A percentile compares a stretch with the other conserved stretches of the same genome.
Evolutionary conservation across 2,329 filamentous ascomycete genomes (phyloP).

Genomic region (Orbilia brochopaga): DNA sequence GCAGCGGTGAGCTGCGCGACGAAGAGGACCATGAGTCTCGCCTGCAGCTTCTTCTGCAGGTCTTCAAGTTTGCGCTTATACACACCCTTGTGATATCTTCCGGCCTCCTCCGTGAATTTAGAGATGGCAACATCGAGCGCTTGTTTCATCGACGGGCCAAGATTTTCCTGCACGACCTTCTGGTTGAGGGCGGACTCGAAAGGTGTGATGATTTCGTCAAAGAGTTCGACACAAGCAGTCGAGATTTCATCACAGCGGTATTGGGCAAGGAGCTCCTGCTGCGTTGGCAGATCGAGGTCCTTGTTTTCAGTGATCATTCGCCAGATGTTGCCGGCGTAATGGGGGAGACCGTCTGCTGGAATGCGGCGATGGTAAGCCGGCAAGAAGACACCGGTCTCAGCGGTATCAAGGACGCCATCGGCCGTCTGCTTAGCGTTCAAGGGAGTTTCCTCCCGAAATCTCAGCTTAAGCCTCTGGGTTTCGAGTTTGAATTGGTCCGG

Average conservation of each 20-base stretch:
- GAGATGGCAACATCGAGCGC: conserved; percentile 76
- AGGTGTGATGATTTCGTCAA: conserved; percentile 80
- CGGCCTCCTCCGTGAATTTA: conserved; percentile 87
- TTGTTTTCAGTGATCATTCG: conserved; percentile 99
- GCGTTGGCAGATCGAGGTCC: conserved; percentile 92
- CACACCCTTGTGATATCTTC: conserved; percentile 94
- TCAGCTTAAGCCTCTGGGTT: conserved; percentile 76
- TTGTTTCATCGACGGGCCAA: conserved; percentile 74
- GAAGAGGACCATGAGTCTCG: conserved; percentile 85
- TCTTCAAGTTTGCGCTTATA: conserved; percentile 85
- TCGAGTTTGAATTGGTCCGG: conserved; percentile 86
- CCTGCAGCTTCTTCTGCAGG: conserved; percentile 83
- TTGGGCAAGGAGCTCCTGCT: conserved; percentile 94
- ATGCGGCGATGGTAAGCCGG: conserved; percentile 95
- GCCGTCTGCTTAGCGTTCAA: conserved; percentile 64
- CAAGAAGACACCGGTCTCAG: conserved; percentile 72
- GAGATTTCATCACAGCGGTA: conserved; percentile 98
- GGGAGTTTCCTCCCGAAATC: conserved; percentile 81
- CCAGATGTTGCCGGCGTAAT: conserved; percentile 94
- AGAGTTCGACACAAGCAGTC: conserved; percentile 80
- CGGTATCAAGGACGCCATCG: conserved; percentile 36
- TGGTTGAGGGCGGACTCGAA: conserved; percentile 82
- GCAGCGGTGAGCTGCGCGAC: conserved; percentile 84
- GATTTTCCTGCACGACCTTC: conserved; percentile 72
- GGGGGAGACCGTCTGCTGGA: conserved; percentile 92